These are phyloP conservation scores for Phyllosticta citriasiana DNA, from an alignment of 2,329 filamentous ascomycete genomes.

Conservation along the genomic window DNA sequence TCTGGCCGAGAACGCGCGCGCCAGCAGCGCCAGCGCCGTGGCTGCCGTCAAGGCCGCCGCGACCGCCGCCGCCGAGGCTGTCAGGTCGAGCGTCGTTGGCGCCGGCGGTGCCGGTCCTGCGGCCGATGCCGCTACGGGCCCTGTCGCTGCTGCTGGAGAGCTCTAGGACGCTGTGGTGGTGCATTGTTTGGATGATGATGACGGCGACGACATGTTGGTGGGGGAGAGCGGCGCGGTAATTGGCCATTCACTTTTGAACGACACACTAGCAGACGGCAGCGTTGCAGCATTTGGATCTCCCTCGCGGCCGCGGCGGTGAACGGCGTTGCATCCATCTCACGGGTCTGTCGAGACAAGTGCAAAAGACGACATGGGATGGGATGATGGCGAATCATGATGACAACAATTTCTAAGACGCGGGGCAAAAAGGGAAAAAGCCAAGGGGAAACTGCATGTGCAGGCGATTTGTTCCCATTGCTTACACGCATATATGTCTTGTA, in stretches of 20 bases:
- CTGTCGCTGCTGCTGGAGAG: not conserved
- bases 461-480: no score
- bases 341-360: no score
- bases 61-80: not conserved
- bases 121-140: not conserved
- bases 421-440: no score
- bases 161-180: not conserved
- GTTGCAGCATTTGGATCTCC: no score
- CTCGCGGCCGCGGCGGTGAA: no score
- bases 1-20: not conserved
- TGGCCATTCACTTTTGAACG: not conserved
- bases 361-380: no score
- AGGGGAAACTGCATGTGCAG: no score
- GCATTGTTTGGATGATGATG: not conserved
- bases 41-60: not conserved
- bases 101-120: not conserved
- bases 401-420: no score
- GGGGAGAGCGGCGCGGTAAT: not conserved
- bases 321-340: no score
- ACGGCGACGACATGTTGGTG: not conserved
- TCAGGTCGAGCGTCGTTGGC: not conserved
- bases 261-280: not conserved
- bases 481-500: no score
- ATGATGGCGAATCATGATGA: no score
- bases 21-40: not conserved